Evolutionary conservation across 2,329 filamentous ascomycete species (phyloP).

Genomic region (Fusarium ambrosium): DNA sequence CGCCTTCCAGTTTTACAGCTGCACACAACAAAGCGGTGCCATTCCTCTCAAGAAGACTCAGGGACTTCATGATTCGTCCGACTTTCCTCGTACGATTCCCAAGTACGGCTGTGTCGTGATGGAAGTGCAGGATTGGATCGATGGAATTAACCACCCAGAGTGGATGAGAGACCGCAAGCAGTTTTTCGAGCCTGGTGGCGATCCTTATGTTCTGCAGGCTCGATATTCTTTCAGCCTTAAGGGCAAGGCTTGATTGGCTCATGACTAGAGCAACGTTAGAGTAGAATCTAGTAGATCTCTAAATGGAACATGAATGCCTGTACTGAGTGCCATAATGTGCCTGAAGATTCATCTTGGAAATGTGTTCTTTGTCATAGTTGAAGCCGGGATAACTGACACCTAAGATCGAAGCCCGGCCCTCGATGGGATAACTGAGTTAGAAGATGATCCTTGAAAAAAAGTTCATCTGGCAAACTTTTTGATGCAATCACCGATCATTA

Average conservation of each 20-base stretch:
- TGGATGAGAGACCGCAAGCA: conserved; percentile 79
- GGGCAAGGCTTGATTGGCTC: conserved; percentile 23
- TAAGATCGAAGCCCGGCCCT: too few relatives aligned
- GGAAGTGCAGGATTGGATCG: conserved; percentile 94
- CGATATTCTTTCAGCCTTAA: conserved; percentile 71
- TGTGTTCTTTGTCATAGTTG: too few relatives aligned
- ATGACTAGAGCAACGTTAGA: neutral
- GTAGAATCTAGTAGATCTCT: neutral
- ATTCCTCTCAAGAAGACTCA: conserved; percentile 79
- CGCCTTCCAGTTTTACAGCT: conserved; percentile 90
- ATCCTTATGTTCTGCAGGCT: conserved; percentile 73
- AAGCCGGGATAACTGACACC: too few relatives aligned
- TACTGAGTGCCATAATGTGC: neutral
- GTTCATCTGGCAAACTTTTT: too few relatives aligned
- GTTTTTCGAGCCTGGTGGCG: conserved; percentile 70
- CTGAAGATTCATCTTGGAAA: too few relatives aligned
- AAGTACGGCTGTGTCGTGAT: conserved; percentile 90
- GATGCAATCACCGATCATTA: too few relatives aligned
- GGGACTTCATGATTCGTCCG: conserved; percentile 68
- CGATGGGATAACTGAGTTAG: too few relatives aligned
- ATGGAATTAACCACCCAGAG: conserved; percentile 90
- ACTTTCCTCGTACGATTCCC: conserved; percentile 73
- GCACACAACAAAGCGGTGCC: conserved; percentile 80
- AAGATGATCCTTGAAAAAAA: too few relatives aligned
- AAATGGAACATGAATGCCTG: neutral